Conservation (phyloP, 192 early-diverging fungal species). For the Mortierella hygrophila region DNA sequence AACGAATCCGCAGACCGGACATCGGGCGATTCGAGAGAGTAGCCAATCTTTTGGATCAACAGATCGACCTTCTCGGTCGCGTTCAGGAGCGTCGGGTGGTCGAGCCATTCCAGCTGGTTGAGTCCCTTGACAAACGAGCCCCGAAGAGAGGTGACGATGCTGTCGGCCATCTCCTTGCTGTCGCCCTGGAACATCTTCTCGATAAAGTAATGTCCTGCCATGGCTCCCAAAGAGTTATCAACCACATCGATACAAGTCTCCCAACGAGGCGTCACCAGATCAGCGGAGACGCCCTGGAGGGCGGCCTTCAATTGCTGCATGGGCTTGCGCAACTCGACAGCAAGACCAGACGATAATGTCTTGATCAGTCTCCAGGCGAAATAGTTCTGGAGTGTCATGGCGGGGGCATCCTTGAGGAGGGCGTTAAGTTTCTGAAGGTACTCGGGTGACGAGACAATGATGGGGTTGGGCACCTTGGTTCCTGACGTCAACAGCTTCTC, state of each 20-base stretch:
- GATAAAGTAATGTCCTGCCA: conserved; percentile 61
- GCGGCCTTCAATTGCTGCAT: conserved; percentile 47
- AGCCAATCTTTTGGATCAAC: conserved; percentile 74
- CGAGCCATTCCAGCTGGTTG: conserved; percentile 67
- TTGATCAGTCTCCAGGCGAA: conserved; percentile 65
- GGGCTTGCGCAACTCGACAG: conserved; percentile 58
- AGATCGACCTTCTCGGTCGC: conserved; percentile 71
- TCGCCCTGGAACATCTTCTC: conserved; percentile 57
- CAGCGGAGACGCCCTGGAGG: conserved; percentile 61
- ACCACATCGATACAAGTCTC: conserved; percentile 58
- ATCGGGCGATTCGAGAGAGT: conserved; percentile 72
- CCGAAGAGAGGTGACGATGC: conserved; percentile 62
- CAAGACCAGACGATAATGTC: conserved; percentile 49
- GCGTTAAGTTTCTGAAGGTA: conserved; percentile 59
- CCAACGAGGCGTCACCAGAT: conserved; percentile 61
- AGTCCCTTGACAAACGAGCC: conserved; percentile 58
- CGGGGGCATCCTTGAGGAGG: conserved; percentile 54
- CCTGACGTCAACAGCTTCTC: conserved; percentile 29
- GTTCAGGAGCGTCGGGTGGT: conserved; percentile 59
- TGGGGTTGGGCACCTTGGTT: conserved; percentile 29
- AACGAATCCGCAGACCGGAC: conserved; percentile 58
- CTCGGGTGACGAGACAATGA: conserved; percentile 62
- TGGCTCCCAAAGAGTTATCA: conserved; percentile 48
- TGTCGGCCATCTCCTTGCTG: conserved; percentile 62
- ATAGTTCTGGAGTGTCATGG: conserved; percentile 60